Base-by-base conservation (phyloP, 768 basidiomycete genomes). In the Termitomyces titanicus region DNA sequence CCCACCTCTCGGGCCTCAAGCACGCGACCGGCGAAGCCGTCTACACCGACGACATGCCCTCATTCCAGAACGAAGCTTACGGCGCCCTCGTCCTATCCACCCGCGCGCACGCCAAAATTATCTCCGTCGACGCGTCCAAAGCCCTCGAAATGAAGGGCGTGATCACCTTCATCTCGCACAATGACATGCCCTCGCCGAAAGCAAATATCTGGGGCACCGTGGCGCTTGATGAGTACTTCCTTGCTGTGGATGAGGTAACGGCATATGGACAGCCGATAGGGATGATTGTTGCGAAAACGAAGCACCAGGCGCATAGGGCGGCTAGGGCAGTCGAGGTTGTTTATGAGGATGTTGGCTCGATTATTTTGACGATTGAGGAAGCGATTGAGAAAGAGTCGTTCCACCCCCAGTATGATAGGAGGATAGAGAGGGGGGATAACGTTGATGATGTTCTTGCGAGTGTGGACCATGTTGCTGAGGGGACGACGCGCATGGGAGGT, bases 1-100 rank as follows among this genome's bases (percentile, higher is more conserved):
- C 59, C 11, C 59, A 60, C 17, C 49, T 60, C 27, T 60, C 55
- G 5, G 59, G 59, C 8, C 59, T 60, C 39, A 60, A 57, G 44
- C 59, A 60, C 22, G 27, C 59, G 7, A 60, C 55, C 4, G 59
- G 59, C 0, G 59, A 60, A 47, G 59, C 55, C 5, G 59, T 57
- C 34, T 60, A 60, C 53, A 60, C 45, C 4, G 59, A 60, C 25
- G 59, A 60, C 20, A 56, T 60, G 52, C 55, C 59, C 25, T 18
- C 27, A 12, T 22, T 43, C 5, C 59, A 57, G 33, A 57, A 57
- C 25, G 55, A 60, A 47, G 45, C 35, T 18, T 57, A 52, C n/a
- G 59, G 59, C 3, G 59, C 55, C 22, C 53, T 60, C 2, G 59
- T 60, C 9, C 56, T 60, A 11, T 56, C 59, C 33, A 54, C 52